phyloP scores from a whole-genome alignment of 1,284 basidiomycete species.

The Ceratobasidium sp. region DNA sequence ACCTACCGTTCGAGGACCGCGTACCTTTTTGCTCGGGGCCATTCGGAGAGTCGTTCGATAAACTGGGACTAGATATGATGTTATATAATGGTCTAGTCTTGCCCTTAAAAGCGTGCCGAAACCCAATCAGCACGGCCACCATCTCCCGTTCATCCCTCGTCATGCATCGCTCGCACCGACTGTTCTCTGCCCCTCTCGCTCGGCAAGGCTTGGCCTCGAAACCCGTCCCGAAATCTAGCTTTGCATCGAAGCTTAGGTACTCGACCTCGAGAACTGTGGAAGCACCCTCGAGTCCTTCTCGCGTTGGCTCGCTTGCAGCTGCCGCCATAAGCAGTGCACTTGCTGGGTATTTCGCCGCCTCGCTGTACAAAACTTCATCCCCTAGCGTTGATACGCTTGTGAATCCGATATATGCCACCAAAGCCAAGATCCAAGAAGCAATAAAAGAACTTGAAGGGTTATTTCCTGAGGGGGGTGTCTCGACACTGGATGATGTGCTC shows the following conservation, averaged over 20 bases:
- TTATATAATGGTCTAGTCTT: background rate
- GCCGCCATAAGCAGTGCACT: background rate
- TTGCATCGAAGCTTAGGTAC: background rate
- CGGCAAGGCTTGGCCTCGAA: background rate
- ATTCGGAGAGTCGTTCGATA: background rate
- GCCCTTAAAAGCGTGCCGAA: background rate
- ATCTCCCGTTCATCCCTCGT: background rate
- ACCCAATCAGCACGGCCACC: background rate
- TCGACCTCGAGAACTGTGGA: background rate
- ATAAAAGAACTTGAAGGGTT: conserved; percentile 19
- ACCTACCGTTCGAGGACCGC: conserved; percentile 4
- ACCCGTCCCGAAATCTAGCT: background rate
- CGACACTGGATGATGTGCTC: conserved; percentile 40
- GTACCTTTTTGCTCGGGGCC: conserved; percentile 19
- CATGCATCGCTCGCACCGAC: conserved; percentile 6
- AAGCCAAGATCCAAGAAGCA: conserved; percentile 10
- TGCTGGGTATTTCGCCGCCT: background rate
- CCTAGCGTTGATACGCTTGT: background rate
- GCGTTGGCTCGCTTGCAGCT: background rate
- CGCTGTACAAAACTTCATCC: background rate
- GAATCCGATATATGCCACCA: conserved; percentile 11
- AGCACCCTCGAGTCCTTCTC: background rate
- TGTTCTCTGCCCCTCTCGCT: conserved; percentile 7
- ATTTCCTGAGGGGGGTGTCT: conserved; percentile 25
- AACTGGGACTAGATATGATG: background rate